Evolutionary conservation across 2,329 filamentous ascomycete genomes (phyloP).

Genomic region (Coniochaeta prunicola): DNA sequence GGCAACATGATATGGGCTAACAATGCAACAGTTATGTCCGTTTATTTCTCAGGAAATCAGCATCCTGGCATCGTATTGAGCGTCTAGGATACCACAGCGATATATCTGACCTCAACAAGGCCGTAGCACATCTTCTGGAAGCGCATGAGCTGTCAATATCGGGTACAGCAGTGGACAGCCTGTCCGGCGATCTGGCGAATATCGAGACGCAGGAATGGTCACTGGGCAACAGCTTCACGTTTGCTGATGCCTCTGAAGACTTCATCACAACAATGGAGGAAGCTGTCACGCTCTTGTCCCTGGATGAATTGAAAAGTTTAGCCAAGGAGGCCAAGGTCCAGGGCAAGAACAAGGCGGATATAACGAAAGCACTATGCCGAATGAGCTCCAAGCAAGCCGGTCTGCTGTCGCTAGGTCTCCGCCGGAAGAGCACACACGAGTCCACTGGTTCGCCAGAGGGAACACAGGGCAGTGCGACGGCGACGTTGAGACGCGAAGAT

Average conservation of each 20-base stretch:
- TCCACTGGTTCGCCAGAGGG: conserved; percentile 42
- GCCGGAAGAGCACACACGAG: conserved; percentile 48
- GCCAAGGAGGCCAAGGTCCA: conserved; percentile 82
- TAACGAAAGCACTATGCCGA: conserved; percentile 66
- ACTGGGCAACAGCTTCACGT: conserved; percentile 57
- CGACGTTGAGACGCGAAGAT: conserved; percentile 23
- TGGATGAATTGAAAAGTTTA: conserved; percentile 80
- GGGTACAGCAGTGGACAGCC: not conserved
- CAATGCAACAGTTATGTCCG: conserved; percentile 65
- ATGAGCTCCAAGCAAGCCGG: conserved; percentile 70
- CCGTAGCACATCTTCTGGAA: conserved; percentile 58
- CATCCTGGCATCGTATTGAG: conserved; percentile 79
- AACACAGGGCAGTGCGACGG: conserved; percentile 21
- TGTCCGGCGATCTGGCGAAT: not conserved
- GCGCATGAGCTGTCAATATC: conserved; percentile 3
- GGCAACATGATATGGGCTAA: not conserved
- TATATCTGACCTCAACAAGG: conserved; percentile 63
- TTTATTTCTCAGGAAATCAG: conserved; percentile 85
- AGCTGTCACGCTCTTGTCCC: conserved; percentile 69
- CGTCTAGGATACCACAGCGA: conserved; percentile 76
- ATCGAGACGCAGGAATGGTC: conserved; percentile 27
- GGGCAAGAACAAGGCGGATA: conserved; percentile 80
- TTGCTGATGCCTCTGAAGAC: conserved; percentile 72
- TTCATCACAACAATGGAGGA: conserved; percentile 74
- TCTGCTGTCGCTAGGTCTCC: conserved; percentile 61